Evolutionary conservation across 2,329 filamentous ascomycete genomes (phyloP), one percentile per base, ranked within the genome.

Genomic region (Fulvia fulva): DNA sequence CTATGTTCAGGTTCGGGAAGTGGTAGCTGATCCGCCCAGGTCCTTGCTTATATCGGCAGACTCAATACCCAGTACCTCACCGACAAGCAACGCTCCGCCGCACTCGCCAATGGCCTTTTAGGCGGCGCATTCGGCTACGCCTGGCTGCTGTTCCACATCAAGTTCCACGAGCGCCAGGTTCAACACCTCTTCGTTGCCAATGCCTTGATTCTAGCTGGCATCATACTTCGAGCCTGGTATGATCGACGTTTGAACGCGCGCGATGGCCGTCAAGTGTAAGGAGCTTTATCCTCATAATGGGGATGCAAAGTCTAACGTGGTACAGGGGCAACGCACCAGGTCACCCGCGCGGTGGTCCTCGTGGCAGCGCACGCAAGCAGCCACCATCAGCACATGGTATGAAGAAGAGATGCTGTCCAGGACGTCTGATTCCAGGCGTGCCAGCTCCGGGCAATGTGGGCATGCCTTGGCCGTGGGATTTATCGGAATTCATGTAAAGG

Each of bases 121-220:
- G 60, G 62, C 14, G 60, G 60, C 9, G 6, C 59, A 9, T 37
- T 59, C n/a, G 57, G 58, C 22, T 60, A 64, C 32, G 60, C 60
- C 5, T 64, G 62, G 62, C 51, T 64, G n/a, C 43, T 64, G 2
- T 51, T 64, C 23, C 45, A 56, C n/a, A 32, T 64, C 21, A 53
- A 51, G 41, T 41, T 51, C 25, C 32, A 59, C 11, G 23, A 61
- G 12, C 50, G 60, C 5, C 53, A 56, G 22, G 57, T 62, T n/a
- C 62, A 64, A 14, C 60, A 63, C 41, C 51, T 61, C 12, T 43
- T 64, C 26, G 53, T 59, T 14, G 60, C 60, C n/a, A 63, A 64
- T 23, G 37, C 58, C 19, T 46, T 55, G 12, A 64, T 61, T n/a
- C 45, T 64, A 14, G 51, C 25, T 9, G 59, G 59, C 21, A 30